A percentile compares a stretch with the other conserved stretches of the same genome.
Conservation (phyloP, 495 filamentous ascomycete genomes). For the Mycothermus thermophilus region DNA sequence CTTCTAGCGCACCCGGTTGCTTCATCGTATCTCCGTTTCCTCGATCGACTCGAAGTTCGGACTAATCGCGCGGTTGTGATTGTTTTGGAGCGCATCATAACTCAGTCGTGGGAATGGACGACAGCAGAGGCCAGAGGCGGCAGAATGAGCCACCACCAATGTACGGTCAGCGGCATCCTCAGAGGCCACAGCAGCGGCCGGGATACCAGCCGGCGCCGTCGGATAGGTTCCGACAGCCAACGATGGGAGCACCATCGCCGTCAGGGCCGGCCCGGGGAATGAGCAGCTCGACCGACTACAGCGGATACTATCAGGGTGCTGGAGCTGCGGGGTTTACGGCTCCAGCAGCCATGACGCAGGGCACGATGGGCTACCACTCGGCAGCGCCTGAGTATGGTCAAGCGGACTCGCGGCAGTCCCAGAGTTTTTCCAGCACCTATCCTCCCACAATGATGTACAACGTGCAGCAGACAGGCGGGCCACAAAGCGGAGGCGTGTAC, state of each 20-base stretch:
- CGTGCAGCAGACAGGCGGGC: constrained; percentile 52
- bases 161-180: too few species aligned
- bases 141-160: constrained; percentile 46
- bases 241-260: constrained; percentile 32
- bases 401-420: constrained; percentile 35
- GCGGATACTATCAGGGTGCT: constrained; percentile 42
- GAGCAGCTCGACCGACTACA: constrained; percentile 37
- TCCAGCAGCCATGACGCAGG: constrained; percentile 30
- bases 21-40: too few species aligned
- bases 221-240: constrained; percentile 36
- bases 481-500: constrained; percentile 49
- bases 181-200: constrained; percentile 28
- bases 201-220: constrained; percentile 27
- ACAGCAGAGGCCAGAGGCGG: constrained; percentile 50
- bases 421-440: constrained; percentile 34
- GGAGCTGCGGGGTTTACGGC: constrained; percentile 32
- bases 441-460: constrained; percentile 61
- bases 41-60: too few species aligned
- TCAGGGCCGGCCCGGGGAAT: constrained; percentile 25
- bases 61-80: too few species aligned
- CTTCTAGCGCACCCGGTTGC: too few species aligned
- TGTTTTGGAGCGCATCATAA: too few species aligned
- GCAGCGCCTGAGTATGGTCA: constrained; percentile 33
- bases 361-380: constrained; percentile 38
- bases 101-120: constrained; percentile 71